phyloP scores from a whole-genome alignment of 2,329 filamentous ascomycete species.

The Cordyceps farinosa region DNA sequence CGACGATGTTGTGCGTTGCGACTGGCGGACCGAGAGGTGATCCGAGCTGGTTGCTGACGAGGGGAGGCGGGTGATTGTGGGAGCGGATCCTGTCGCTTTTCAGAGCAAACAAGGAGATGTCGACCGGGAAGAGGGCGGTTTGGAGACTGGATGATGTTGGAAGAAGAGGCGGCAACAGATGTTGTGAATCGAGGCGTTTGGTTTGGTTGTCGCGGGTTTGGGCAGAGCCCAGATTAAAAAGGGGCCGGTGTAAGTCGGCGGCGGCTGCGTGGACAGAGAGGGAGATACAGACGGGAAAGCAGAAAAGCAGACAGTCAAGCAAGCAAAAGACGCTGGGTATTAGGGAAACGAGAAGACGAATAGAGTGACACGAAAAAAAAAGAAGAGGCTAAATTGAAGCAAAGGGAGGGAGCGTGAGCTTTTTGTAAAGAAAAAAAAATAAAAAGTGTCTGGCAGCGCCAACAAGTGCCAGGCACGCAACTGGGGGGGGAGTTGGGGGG shows the following conservation, averaged over 20 bases:
- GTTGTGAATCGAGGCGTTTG: no score
- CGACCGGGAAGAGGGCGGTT: background rate
- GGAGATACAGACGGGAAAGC: background rate
- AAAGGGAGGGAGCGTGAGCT: constrained; percentile 24
- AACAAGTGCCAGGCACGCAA: constrained; percentile 14
- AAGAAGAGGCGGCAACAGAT: no score
- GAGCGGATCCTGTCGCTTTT: background rate
- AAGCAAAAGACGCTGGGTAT: constrained; percentile 22
- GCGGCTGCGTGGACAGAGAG: background rate
- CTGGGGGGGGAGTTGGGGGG: constrained; percentile 11
- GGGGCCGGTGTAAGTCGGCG: background rate
- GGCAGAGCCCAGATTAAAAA: constrained; percentile 8
- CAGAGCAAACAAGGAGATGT: background rate
- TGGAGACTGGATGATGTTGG: no score
- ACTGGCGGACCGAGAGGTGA: constrained; percentile 13
- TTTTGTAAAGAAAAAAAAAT: constrained; percentile 23
- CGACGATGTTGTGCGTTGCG: background rate
- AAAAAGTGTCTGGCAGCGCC: constrained; percentile 14
- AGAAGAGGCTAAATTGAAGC: constrained; percentile 16
- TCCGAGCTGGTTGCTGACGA: constrained; percentile 10
- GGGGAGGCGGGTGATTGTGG: background rate
- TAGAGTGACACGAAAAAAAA: constrained; percentile 10
- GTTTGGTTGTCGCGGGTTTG: no score
- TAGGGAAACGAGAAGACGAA: constrained; percentile 20
- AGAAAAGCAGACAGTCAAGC: constrained; percentile 2